Evolutionary conservation across 2,329 filamentous ascomycete species (phyloP).

Genomic region (Epichloe coenophiala): DNA sequence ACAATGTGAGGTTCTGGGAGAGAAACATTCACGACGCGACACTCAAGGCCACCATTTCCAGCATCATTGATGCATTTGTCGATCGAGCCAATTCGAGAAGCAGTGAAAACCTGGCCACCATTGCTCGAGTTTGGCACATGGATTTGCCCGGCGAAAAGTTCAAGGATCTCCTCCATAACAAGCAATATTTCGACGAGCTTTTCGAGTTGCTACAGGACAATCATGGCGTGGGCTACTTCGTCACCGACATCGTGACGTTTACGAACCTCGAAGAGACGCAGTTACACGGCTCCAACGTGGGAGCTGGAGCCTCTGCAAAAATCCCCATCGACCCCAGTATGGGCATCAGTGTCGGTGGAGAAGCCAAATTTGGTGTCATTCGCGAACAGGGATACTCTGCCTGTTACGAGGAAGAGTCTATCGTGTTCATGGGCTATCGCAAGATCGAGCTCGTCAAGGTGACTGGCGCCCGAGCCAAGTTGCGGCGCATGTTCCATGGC

Average conservation of each 20-base stretch:
- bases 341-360: conserved; percentile 10
- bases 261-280: conserved; percentile 13
- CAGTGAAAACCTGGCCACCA: conserved; percentile 12
- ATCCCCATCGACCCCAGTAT: conserved; percentile 11
- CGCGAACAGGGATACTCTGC: conserved; percentile 12
- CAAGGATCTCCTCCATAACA: conserved; percentile 14
- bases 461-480: conserved; percentile 12
- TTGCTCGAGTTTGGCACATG: conserved; percentile 18
- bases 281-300: conserved; percentile 3
- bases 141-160: conserved; percentile 17
- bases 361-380: conserved; percentile 8
- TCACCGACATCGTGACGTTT: conserved; percentile 16
- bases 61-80: conserved; percentile 14
- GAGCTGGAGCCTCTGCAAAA: conserved; percentile 8
- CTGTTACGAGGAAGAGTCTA: conserved; percentile 15
- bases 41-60: conserved; percentile 13
- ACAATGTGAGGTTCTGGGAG: conserved; percentile 16
- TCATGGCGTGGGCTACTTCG: conserved; percentile 14
- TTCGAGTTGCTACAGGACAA: conserved; percentile 13
- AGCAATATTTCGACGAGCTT: conserved; percentile 16
- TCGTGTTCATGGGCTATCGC: conserved; percentile 17
- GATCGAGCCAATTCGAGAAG: conserved; percentile 11
- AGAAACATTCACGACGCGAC: conserved; percentile 13
- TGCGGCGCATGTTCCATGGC: conserved; percentile 29
- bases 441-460: conserved; percentile 16